A percentile compares a stretch with the other conserved stretches of the same genome.
phyloP scores from a whole-genome alignment of 768 basidiomycete genomes.

The Dioszegia hungarica region DNA sequence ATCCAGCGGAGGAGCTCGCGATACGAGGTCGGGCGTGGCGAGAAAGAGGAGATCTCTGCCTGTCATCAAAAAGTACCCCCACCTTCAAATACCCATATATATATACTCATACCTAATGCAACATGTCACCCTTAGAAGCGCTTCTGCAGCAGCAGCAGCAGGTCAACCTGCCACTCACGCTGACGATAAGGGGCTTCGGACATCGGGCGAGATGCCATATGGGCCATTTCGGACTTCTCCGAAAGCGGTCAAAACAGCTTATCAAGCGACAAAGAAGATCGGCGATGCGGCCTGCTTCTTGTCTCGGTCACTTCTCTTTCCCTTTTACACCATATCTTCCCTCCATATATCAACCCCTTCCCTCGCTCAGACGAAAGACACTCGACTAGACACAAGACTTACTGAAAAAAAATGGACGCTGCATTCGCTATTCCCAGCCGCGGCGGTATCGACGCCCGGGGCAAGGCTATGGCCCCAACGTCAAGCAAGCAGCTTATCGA shows the following conservation, averaged over 20 bases:
- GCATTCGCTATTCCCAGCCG: constrained; percentile 6
- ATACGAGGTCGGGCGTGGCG: too few relatives aligned
- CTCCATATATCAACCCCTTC: background rate
- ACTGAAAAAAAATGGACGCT: constrained; percentile 9
- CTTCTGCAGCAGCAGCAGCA: too few relatives aligned
- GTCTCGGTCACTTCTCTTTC: background rate
- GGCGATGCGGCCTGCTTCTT: background rate
- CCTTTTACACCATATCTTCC: background rate
- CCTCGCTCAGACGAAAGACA: background rate
- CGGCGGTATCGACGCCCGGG: constrained; percentile 1
- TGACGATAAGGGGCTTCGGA: too few relatives aligned
- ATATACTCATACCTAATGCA: too few relatives aligned
- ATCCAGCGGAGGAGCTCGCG: too few relatives aligned
- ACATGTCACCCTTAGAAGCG: too few relatives aligned
- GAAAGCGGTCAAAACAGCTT: background rate
- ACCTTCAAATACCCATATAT: too few relatives aligned
- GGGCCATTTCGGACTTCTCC: background rate
- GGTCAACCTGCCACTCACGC: too few relatives aligned
- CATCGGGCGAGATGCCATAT: too few relatives aligned
- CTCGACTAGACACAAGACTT: background rate
- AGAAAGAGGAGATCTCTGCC: too few relatives aligned
- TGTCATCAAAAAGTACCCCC: too few relatives aligned
- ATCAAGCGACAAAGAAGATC: too few relatives aligned
- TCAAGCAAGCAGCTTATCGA: background rate
- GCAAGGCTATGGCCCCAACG: background rate